Base-by-base conservation (phyloP, 805 yeast genomes). In the Ogataea paraovalis region DNA sequence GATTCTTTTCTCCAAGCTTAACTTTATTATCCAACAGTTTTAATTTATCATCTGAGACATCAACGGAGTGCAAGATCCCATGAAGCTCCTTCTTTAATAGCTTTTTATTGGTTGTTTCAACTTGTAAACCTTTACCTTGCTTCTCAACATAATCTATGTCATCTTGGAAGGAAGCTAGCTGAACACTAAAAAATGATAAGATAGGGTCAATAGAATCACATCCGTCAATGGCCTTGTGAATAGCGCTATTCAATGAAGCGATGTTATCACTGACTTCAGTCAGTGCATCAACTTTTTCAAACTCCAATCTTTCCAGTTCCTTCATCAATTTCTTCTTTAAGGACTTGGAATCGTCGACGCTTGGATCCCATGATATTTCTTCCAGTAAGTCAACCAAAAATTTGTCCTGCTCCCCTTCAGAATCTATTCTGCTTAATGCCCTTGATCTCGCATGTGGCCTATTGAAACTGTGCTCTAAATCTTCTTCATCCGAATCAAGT, bases 41-140 rank as follows among this genome's bases (percentile, higher is more conserved):
- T 44, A 87, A 66, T 16, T 82, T 82, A 1, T 67, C 66, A 16
- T 78, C 78, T 52, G 82, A 82, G 23, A 89, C 72, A 47, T 83
- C 78, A 8, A 87, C 85, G n/a, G 87, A 84, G 42, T 77, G 76
- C 51, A 90, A 66, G 41, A 90, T 73, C n/a, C 75, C 79, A 36
- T 78, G 78, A 46, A 90, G 73, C 50, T 87, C 90, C 41, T 76
- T 79, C 73, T 82, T 84, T 21, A 90, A 70, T n/a, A 75, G 62
- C 57, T 87, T 87, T 64, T 86, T 87, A 66, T 91, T 91, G 39
- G 87, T 82, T 4, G 92, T 80, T 55, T 83, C 83, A 6, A 91
- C 84, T 65, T 91, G 97, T 16, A 89, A 66, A 42, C 96, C 96
- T 56, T 85, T 80, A 2, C 91, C 82, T 60, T 84, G 86, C 32